Conservation (phyloP, 495 filamentous ascomycete genomes). For the Podospora pseudoanserina region DNA sequence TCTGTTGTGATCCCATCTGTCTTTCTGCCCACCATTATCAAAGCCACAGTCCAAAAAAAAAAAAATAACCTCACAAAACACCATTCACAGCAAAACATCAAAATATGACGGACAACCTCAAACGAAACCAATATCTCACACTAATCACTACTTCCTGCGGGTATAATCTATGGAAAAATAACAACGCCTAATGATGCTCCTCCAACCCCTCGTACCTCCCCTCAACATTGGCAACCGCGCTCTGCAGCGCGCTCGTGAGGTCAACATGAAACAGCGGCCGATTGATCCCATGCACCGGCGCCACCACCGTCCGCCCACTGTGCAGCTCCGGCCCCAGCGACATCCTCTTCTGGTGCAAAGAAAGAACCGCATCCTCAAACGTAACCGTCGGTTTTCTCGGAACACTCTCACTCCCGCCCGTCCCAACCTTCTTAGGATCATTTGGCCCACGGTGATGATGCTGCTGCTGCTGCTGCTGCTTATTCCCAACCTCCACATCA, state of each 20-base stretch:
- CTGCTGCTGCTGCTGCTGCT: no score
- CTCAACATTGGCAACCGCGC: slow-evolving; percentile 76
- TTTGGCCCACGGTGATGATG: neutral
- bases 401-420: neutral
- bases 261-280: slow-evolving; percentile 94
- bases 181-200: neutral
- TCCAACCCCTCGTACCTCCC: slow-evolving; percentile 33
- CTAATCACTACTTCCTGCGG: no score
- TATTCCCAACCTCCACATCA: slow-evolving; percentile 15
- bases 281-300: slow-evolving; percentile 71
- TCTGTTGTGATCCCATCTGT: no score
- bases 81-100: no score
- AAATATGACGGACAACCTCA: no score
- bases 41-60: no score
- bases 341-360: neutral
- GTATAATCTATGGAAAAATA: no score
- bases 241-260: slow-evolving; percentile 85
- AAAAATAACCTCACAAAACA: no score
- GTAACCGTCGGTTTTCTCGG: slow-evolving; percentile 1
- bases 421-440: neutral
- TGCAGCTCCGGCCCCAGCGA: slow-evolving; percentile 11
- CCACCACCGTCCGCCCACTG: slow-evolving; percentile 44
- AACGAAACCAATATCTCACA: no score
- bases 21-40: no score
- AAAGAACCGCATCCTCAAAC: neutral